Base-by-base conservation (phyloP, 495 filamentous ascomycete species). In the Hyaloscypha finlandica region DNA sequence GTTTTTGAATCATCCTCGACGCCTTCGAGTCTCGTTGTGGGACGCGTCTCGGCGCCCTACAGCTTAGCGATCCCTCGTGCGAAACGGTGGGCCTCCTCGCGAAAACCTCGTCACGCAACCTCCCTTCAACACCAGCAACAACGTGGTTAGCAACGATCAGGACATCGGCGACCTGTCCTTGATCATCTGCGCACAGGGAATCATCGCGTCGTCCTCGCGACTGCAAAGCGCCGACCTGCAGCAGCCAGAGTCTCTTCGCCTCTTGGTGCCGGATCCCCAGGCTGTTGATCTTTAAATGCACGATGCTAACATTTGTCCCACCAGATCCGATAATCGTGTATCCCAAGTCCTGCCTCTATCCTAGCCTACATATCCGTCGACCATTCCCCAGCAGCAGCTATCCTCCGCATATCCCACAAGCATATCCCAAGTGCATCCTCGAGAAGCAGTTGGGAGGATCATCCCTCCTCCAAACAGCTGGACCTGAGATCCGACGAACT, bases 341-440 rank as follows among this genome's bases (percentile, higher is more conserved):
- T 65, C 62, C 59, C 45, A 60, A 31, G 53, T 63, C 35, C 70
- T 67, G 33, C 61, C 61, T 65, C 56, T 32, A 58, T 64, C 64
- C 70, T 58, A 19, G 37, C 42, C 58, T 59, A 67, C 70, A 64
- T 65, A 65, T 42, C 67, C 67, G 65, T 63, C 61, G 42, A 69
- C 54, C 57, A 42, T 57, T 63, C 66, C 61, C 19, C 42, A 48
- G 42, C 42, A 57, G 65, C 70, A 62, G 48, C 67, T 59, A 67
- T 55, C 64, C 67, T 54, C 29, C 16, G 59, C 63, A 63, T 25
- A 61, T 61, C 70, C 66, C 57, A 32, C 39, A 55, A 61, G 48
- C 16, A 22, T 33, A 20, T n/a, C 42, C 54, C 30, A 58, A 8
- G 45, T 39, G 20, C 29, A 19, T 22, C 45, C 22, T 31, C 33